Base-by-base conservation (phyloP, 495 filamentous ascomycete species). In the Evernia prunastri region DNA sequence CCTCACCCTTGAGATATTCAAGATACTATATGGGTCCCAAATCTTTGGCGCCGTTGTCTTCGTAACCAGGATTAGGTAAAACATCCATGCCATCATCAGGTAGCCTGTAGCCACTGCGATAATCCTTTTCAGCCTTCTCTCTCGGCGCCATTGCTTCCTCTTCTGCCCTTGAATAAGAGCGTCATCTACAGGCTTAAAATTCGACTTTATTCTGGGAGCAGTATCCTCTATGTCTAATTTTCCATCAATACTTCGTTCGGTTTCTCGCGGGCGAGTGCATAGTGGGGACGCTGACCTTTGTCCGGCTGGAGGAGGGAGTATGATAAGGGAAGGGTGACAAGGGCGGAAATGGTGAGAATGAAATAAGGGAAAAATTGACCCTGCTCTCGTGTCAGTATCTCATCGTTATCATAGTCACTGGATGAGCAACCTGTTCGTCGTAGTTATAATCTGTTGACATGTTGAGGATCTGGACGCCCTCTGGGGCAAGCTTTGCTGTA, bases 321-420 rank as follows among this genome's bases (percentile, higher is more conserved):
- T 67, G 94, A 96, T 71, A 96, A 81, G 65, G 94, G 95, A 56
- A 97, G 76, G 23, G 92, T 96, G 78, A 97, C 81, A 63, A 98
- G 86, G 72, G 86, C 85, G 61, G 88, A 84, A 67, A 97, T 84
- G 56, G 91, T 96, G 71, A 97, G 84, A 76, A 98, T 85, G 81
- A 97, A 98, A 82, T 92, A 97, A 70, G 94, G 94, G 82, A 96
- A 98, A 81, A 96, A 96, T 86, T 96, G 88, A 53, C 92, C 93
- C 86, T 97, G 67, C 29, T 61, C 59, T 57, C 47, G 42, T n/a
- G 67, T 72, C 60, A 65, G 61, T 58, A 23, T 63, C 25, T 43
- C 61, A 27, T 33, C 39, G 33, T 42, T 43, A 10, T n/a, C 45
- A 20, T 8, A 59, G 47, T 15, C 39, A 11, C 43, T 23, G 39